Evolutionary conservation across 345 rosid species (phyloP), one percentile per base, ranked within the genome.

Genomic region (Bretschneidera sinensis): DNA sequence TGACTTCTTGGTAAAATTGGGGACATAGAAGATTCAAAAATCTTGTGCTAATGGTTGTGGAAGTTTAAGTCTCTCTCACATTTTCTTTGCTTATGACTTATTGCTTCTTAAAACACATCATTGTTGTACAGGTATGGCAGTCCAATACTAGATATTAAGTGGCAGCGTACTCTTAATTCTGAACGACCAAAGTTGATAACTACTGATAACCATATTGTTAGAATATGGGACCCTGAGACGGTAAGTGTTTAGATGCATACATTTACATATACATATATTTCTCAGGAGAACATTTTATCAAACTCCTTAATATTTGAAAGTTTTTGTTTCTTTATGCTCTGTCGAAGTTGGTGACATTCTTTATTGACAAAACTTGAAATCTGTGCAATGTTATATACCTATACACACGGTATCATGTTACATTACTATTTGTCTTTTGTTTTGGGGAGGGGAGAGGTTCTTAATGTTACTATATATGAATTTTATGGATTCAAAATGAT

Each of bases 171-270:
- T 65, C 85, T 79, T 43, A 90, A 88, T 71, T 80, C 89, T 57
- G 97, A 90, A 39, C 74, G 76, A 19, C 90, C 86, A 24, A 86
- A 84, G 76, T 60, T 94, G 67, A 77, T 90, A 58, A 83, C 96
- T 22, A 81, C 97, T 21, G 97, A 94, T 73, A 81, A 64, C 51
- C 95, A 86, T 74, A 58, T 86, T 69, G 99, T 94, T 68, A 84
- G 89, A 78, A 82, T 90, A 77, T 94, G 99, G 97, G 96, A 90
- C 64, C 97, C 99, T 1, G 92, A 88, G 72, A 87, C 90, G 61
- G 99, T 90, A 65, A 77, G 81, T 62, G n/a, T n/a, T n/a, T n/a
- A n/a, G n/a, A n/a, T n/a, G 15, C 15, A 39, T 14, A 11, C 16
- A 14, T 39, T 1, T 39, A 39, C 15, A 39, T 39, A 14, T n/a